Evolutionary conservation across 2,329 filamentous ascomycete species (phyloP).

Genomic region (Orbilia ellipsospora): DNA sequence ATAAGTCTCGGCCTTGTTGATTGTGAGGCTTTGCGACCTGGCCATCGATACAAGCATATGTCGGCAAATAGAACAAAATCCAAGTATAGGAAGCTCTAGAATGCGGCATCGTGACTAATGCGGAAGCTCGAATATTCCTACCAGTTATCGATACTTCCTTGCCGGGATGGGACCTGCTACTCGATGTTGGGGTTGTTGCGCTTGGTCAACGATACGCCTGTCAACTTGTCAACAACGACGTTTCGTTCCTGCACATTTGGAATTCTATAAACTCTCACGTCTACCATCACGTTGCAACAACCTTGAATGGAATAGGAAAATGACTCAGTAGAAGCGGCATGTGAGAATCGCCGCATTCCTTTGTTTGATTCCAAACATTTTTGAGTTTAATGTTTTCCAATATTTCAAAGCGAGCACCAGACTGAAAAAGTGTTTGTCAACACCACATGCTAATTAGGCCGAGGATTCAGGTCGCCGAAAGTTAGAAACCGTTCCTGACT

Average conservation of each 20-base stretch:
- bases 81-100: not conserved
- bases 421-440: no score
- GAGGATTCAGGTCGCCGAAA: conserved; percentile 40
- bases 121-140: not conserved
- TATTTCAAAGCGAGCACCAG: no score
- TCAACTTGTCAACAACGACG: not conserved
- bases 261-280: no score
- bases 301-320: no score
- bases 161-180: not conserved
- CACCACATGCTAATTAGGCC: not conserved
- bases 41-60: not conserved
- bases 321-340: no score
- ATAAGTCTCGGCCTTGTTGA: conserved; percentile 1
- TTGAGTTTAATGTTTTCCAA: no score
- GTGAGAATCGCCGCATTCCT: no score
- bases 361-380: no score
- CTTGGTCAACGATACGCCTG: not conserved
- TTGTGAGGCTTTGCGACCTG: conserved; percentile 11
- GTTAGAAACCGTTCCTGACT: conserved; percentile 19
- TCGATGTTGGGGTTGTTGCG: not conserved
- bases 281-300: no score
- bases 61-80: conserved; percentile 4
- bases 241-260: not conserved
- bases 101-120: not conserved
- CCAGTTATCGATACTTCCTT: not conserved